Evolutionary conservation across 2,329 filamentous ascomycete species (phyloP), one percentile per base, ranked within the genome.

Genomic region (Drechmeria coniospora): DNA sequence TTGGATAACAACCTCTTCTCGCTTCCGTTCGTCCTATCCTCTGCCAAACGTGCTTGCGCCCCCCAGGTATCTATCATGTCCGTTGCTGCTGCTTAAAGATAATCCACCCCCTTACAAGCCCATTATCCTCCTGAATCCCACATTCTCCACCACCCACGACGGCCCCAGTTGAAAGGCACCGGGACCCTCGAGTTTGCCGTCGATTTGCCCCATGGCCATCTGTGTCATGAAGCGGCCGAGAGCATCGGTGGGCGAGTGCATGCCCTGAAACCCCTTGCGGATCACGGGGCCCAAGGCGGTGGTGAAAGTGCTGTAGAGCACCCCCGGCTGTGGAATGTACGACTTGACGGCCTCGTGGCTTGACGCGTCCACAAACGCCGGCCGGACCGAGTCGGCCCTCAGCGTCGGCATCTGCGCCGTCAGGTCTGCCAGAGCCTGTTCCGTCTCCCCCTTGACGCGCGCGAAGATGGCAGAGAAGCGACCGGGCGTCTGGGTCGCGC

Each of bases 361-460:
- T 4, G 35, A 26, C 2, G 40, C 32, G 34, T 83, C 78, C 8
- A 83, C 65, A 6, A 53, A 63, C 0, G 44, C 68, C 0, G 77
- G 74, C 0, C 79, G 61, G 6, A 74, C 53, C 8, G 63, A 68
- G 38, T 66, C 65, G 2, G 66, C 57, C 17, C 55, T 59, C 30
- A 82, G 58, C 6, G 51, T 46, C 1, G 59, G 51, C 24, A 56
- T 57, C 4, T 43, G 41, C 2, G 48, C 47, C 4, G 54, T 47
- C 36, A 81, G 47, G 0, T 61, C 57, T 2, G 75, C 57, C 2
- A 86, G 59, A 2, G 56, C 49, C 2, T 57, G 37, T 49, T 86
- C 79, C 0, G 68, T 65, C 43, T 71, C 60, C 9, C 79, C 79
- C 47, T 86, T 84, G 30, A 79, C 60, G 9, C 63, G 56, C 2